phyloP scores from a whole-genome alignment of 768 basidiomycete species.

The Suillus subalutaceus region DNA sequence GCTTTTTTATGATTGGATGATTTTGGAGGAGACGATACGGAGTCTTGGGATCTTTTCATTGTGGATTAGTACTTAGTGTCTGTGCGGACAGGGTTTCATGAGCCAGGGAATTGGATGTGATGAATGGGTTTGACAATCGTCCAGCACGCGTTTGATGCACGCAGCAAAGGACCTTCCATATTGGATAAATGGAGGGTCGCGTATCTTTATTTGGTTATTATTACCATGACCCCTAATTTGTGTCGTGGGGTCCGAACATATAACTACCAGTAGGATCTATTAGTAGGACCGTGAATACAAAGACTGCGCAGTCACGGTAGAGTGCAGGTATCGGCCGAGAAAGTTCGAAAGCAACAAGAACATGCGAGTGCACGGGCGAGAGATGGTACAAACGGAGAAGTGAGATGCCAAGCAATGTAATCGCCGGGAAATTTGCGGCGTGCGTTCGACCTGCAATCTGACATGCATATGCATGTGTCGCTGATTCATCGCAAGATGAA shows the following conservation, averaged over 20 bases:
- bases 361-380: background rate
- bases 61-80: background rate
- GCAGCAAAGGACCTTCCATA: slow-evolving; percentile 4
- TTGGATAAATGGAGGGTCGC: background rate
- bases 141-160: slow-evolving; percentile 1
- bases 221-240: background rate
- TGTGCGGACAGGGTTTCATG: background rate
- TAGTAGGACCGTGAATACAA: background rate
- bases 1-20: slow-evolving; percentile 41
- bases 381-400: background rate
- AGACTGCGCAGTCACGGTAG: background rate
- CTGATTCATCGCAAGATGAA: background rate
- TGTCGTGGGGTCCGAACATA: background rate
- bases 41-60: slow-evolving; percentile 37
- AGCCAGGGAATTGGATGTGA: background rate
- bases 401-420: background rate
- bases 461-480: background rate
- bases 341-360: background rate
- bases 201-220: background rate
- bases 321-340: background rate
- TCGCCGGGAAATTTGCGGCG: background rate
- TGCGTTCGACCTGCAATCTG: background rate
- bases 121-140: slow-evolving; percentile 1
- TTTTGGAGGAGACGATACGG: slow-evolving; percentile 19
- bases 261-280: background rate